phyloP scores from a whole-genome alignment of 768 basidiomycete species.

The Boletus tomentosulus region DNA sequence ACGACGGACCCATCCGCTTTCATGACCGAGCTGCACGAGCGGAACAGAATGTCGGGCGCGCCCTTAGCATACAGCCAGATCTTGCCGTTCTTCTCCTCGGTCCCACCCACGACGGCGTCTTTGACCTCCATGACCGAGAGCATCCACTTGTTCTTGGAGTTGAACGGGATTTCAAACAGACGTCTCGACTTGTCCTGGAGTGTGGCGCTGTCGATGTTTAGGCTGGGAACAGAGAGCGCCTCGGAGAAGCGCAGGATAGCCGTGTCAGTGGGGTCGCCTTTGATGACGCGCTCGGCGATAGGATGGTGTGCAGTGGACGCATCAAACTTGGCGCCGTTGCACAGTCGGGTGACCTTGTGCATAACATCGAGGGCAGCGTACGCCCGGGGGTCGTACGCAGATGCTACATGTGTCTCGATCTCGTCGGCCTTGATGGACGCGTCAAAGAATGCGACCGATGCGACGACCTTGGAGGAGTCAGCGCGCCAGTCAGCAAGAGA shows the following conservation, averaged over 20 bases:
- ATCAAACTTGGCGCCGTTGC: slow-evolving; percentile 55
- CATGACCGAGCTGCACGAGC: slow-evolving; percentile 33
- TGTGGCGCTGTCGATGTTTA: slow-evolving; percentile 20
- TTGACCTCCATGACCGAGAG: slow-evolving; percentile 37
- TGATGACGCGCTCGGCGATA: slow-evolving; percentile 33
- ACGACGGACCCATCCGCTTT: slow-evolving; percentile 29
- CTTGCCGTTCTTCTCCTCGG: slow-evolving; percentile 4
- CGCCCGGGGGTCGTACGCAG: slow-evolving; percentile 4
- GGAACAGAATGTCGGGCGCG: slow-evolving; percentile 52
- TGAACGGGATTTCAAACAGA: slow-evolving; percentile 40
- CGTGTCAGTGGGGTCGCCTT: slow-evolving; percentile 51
- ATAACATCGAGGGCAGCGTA: slow-evolving; percentile 27
- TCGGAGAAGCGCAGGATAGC: slow-evolving; percentile 50
- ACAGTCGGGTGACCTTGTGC: slow-evolving; percentile 46
- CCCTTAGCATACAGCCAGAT: slow-evolving; percentile 49
- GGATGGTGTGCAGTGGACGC: slow-evolving; percentile 22
- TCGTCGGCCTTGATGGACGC: slow-evolving; percentile 18
- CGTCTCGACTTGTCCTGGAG: slow-evolving; percentile 21
- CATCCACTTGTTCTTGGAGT: slow-evolving; percentile 59
- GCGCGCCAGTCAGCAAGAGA: not conserved
- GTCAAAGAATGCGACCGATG: slow-evolving; percentile 38
- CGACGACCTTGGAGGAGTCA: slow-evolving; percentile 31
- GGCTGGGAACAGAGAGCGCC: slow-evolving; percentile 21
- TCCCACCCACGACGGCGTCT: slow-evolving; percentile 46
- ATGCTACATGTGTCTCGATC: slow-evolving; percentile 12